phyloP scores from a whole-genome alignment of 225 moss, liverwort and hornwort genomes.

The Rhytidiadelphus loreus region DNA sequence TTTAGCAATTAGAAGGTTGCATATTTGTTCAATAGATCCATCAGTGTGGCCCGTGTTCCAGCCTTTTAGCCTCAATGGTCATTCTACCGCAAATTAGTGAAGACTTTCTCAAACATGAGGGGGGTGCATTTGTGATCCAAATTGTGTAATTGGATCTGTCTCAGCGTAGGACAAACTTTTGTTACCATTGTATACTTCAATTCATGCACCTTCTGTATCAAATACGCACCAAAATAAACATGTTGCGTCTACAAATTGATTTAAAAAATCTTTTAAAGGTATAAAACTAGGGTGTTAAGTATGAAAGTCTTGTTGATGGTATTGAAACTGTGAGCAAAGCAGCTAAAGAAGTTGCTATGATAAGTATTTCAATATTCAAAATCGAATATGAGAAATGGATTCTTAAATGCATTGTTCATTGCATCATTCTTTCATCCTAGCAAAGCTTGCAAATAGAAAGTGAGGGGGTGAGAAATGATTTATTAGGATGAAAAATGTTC shows the following conservation, averaged over 20 bases:
- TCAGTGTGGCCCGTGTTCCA: too few species aligned
- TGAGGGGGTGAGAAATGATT: fast-evolving
- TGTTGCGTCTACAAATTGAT: background rate
- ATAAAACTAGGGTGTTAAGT: background rate
- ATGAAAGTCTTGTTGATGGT: fast-evolving
- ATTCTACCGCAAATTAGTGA: background rate
- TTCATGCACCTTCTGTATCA: background rate
- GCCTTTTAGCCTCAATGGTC: background rate
- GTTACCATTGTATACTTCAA: background rate
- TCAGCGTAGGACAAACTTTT: background rate
- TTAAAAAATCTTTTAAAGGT: background rate
- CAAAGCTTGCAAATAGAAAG: background rate
- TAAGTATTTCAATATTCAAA: background rate
- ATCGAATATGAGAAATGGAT: background rate
- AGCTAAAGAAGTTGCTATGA: background rate
- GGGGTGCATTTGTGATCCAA: background rate
- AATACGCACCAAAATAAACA: background rate
- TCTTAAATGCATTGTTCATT: background rate
- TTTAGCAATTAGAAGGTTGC: background rate
- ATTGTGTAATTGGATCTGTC: background rate
- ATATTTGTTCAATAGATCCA: background rate
- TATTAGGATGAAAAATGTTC: background rate
- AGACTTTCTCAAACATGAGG: background rate
- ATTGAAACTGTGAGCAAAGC: background rate
- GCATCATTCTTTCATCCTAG: background rate